phyloP scores from a whole-genome alignment of 768 basidiomycete species.

The Omphalotus guepiniiformis region DNA sequence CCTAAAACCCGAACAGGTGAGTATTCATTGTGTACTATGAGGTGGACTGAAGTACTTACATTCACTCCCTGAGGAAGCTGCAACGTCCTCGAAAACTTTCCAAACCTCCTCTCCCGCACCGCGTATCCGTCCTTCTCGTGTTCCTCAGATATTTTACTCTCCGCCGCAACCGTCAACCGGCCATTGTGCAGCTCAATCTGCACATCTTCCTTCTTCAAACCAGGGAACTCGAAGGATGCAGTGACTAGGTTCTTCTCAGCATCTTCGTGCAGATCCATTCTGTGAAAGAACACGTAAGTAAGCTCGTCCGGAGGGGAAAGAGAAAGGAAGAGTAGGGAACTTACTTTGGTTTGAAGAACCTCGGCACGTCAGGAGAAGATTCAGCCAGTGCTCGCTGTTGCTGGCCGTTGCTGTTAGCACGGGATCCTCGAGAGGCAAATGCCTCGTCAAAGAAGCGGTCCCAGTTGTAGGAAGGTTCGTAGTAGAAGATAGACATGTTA shows the following conservation, averaged over 20 bases:
- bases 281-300: constrained; percentile 14
- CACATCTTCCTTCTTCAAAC: constrained; percentile 50
- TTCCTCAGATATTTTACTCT: constrained; percentile 33
- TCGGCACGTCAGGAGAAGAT: neutral
- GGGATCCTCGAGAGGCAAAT: constrained; percentile 11
- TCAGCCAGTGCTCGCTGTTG: constrained; percentile 10
- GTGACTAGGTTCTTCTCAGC: constrained; percentile 45
- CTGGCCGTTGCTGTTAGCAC: constrained; percentile 6
- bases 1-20: too few relatives aligned
- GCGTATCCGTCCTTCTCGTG: constrained; percentile 37
- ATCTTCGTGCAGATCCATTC: constrained; percentile 58
- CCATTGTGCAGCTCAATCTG: constrained; percentile 49
- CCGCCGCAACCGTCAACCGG: constrained; percentile 49
- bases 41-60: constrained; percentile 34
- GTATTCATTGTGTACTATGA: too few relatives aligned
- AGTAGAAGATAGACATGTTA: constrained; percentile 28
- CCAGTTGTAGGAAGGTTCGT: constrained; percentile 42
- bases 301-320: neutral
- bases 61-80: constrained; percentile 52
- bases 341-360: constrained; percentile 29
- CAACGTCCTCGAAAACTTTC: constrained; percentile 42
- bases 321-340: neutral
- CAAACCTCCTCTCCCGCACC: constrained; percentile 49
- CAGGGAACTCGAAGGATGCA: constrained; percentile 59
- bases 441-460: constrained; percentile 44